These are phyloP conservation scores for Auricularia heimuer DNA, from an alignment of 768 basidiomycete genomes.

Conservation along the genomic window DNA sequence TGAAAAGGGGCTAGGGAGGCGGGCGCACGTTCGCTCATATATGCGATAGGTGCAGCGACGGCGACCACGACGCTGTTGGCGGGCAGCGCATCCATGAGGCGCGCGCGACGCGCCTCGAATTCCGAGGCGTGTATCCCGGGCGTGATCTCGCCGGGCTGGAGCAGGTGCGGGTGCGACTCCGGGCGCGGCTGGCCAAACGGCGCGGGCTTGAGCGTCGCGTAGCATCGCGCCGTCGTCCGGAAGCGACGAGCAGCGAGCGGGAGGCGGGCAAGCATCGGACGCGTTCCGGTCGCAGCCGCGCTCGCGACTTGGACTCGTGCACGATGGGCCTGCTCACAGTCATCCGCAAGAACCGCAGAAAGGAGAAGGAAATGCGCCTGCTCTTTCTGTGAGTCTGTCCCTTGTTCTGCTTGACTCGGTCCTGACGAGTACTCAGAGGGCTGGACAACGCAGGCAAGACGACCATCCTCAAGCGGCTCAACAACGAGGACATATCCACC, in stretches of 20 bases:
- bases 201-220: conserved; percentile 47
- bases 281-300: background rate
- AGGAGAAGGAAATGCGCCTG: conserved; percentile 94
- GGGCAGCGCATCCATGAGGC: conserved; percentile 65
- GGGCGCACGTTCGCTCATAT: conserved; percentile 70
- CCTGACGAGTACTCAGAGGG: conserved; percentile 46
- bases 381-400: conserved; percentile 65
- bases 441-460: conserved; percentile 99
- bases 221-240: background rate
- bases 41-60: conserved; percentile 71
- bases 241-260: background rate
- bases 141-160: conserved; percentile 60
- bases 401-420: no score
- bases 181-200: conserved; percentile 70
- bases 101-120: conserved; percentile 60
- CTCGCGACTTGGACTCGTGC: background rate
- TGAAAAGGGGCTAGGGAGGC: conserved; percentile 6
- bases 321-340: conserved; percentile 90
- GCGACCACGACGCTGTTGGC: conserved; percentile 66
- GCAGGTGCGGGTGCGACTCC: conserved; percentile 73
- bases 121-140: conserved; percentile 72
- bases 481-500: conserved; percentile 78
- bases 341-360: conserved; percentile 90
- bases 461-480: conserved; percentile 91
- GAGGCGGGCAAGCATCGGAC: no score